phyloP scores from a whole-genome alignment of 805 yeast species.

The Wickerhamomyces hampshirensis region DNA sequence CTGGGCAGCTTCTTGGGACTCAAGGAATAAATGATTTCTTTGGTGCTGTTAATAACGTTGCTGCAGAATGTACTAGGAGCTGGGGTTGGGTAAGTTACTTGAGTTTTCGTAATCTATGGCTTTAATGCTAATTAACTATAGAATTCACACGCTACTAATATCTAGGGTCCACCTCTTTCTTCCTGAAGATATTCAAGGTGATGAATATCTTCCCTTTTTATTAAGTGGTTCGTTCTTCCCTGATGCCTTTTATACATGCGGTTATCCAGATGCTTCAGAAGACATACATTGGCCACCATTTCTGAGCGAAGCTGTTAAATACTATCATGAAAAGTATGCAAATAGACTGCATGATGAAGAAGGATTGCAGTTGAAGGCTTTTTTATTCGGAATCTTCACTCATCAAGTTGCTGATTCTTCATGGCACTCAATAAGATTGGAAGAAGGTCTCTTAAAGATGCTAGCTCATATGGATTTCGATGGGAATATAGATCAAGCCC shows the following conservation, averaged over 20 bases:
- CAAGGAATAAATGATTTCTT: background rate
- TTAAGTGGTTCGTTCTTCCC: constrained; percentile 66
- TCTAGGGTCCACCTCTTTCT: constrained; percentile 27
- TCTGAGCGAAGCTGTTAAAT: constrained; percentile 38
- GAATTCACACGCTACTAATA: constrained; percentile 33
- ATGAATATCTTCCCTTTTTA: constrained; percentile 26
- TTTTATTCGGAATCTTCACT: constrained; percentile 51
- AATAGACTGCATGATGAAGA: constrained; percentile 10
- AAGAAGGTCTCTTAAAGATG: constrained; percentile 50
- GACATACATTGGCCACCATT: constrained; percentile 71
- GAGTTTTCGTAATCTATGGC: background rate
- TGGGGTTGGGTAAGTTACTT: constrained; percentile 7
- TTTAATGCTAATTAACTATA: constrained; percentile 3
- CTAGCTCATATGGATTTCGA: constrained; percentile 50
- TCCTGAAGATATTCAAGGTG: constrained; percentile 28
- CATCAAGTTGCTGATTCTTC: constrained; percentile 63
- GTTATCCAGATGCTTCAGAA: constrained; percentile 49
- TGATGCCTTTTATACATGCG: constrained; percentile 61
- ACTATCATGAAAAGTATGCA: constrained; percentile 27
- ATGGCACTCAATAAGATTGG: constrained; percentile 59
- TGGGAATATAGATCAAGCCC: constrained; percentile 46
- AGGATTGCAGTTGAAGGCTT: constrained; percentile 40
- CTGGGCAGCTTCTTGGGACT: too few relatives aligned
- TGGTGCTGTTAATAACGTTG: background rate
- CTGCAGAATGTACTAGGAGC: background rate